These are phyloP conservation scores for Cyberlindnera americana DNA, from an alignment of 805 yeast genomes.

Conservation along the genomic window DNA sequence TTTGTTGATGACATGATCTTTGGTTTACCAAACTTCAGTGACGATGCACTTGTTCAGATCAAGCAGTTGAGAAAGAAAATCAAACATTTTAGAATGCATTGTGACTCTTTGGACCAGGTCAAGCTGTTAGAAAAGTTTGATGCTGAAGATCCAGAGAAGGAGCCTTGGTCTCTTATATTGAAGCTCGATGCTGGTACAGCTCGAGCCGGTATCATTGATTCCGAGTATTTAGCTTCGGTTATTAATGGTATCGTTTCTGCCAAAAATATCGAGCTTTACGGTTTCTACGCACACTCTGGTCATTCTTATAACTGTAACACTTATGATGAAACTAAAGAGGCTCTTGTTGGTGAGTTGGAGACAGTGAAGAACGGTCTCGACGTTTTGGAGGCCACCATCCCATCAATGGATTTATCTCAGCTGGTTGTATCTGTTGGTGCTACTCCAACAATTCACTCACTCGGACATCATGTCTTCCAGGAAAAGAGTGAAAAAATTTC, in stretches of 20 bases:
- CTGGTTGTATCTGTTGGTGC: conserved; percentile 72
- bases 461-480: conserved; percentile 30
- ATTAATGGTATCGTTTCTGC: conserved; percentile 32
- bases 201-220: conserved; percentile 56
- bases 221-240: conserved; percentile 33
- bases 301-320: conserved; percentile 57
- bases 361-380: conserved; percentile 53
- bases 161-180: conserved; percentile 60
- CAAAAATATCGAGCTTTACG: conserved; percentile 45
- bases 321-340: conserved; percentile 42
- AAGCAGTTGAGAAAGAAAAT: conserved; percentile 40
- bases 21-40: conserved; percentile 56
- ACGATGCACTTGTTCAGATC: conserved; percentile 46
- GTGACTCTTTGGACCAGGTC: conserved; percentile 59
- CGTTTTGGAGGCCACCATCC: conserved; percentile 32
- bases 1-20: conserved; percentile 46
- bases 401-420: conserved; percentile 33
- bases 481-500: conserved; percentile 14
- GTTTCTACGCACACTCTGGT: conserved; percentile 80
- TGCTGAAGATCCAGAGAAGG: conserved; percentile 20
- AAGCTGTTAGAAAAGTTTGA: conserved; percentile 41
- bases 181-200: conserved; percentile 71
- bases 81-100: conserved; percentile 48
- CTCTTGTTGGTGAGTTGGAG: conserved; percentile 52
- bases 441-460: conserved; percentile 73